Percentiles rank a stretch among this genome's conserved stretches.
Conservation (phyloP, 106 monocot genomes). For the Acorus gramineus region DNA sequence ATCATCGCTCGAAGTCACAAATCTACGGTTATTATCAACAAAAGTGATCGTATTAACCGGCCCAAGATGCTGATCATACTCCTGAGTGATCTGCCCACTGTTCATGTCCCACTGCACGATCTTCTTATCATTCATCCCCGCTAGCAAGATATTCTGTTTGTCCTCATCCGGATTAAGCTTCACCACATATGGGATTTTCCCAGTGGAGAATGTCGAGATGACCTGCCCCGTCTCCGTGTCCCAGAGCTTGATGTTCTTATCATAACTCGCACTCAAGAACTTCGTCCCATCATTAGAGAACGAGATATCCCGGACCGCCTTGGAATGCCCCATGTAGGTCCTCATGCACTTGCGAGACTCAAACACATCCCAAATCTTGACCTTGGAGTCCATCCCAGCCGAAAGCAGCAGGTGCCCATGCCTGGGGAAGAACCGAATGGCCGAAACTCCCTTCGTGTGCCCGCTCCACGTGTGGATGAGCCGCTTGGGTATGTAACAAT, state of each 20-base stretch:
- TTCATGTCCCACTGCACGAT: slow-evolving; percentile 99
- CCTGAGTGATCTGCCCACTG: slow-evolving; percentile 79
- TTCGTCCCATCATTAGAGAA: slow-evolving; percentile 86
- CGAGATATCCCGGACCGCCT: slow-evolving; percentile 85
- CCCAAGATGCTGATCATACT: slow-evolving; percentile 96
- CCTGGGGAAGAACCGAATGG: slow-evolving; percentile 88
- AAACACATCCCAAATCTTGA: slow-evolving; percentile 98
- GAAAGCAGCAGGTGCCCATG: slow-evolving; percentile 79
- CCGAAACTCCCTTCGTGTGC: slow-evolving; percentile 81
- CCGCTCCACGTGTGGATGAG: slow-evolving; percentile 89
- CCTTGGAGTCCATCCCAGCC: slow-evolving; percentile 85
- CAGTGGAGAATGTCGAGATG: slow-evolving; percentile 93
- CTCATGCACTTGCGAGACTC: slow-evolving; percentile 92
- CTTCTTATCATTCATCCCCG: slow-evolving; percentile 98
- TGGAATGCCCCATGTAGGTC: slow-evolving; percentile 99
- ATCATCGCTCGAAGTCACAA: slow-evolving; percentile 97
- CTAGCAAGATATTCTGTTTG: slow-evolving; percentile 88
- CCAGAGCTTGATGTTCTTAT: slow-evolving; percentile 93
- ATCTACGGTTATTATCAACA: slow-evolving; percentile 93
- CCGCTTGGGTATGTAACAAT: slow-evolving; percentile 93
- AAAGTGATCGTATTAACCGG: slow-evolving; percentile 98
- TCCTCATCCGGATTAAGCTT: slow-evolving; percentile 96
- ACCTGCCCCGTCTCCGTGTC: slow-evolving; percentile 97
- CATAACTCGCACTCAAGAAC: slow-evolving; percentile 92
- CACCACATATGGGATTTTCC: slow-evolving; percentile 90